Evolutionary conservation across 164 flowering plant species (phyloP).

Genomic region (Piper longum): DNA sequence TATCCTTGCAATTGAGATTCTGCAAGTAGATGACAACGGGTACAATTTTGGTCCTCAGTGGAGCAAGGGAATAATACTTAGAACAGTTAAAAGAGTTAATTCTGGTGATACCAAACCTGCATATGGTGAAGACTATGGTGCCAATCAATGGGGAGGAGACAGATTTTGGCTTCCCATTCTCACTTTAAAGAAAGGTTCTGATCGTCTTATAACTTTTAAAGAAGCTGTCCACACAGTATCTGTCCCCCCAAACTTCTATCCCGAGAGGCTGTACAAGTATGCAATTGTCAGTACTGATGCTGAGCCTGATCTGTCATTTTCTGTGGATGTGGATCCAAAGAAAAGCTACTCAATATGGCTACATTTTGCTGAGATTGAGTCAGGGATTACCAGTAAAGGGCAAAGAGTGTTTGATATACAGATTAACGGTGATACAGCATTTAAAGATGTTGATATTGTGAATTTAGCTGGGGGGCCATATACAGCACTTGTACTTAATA

Average conservation of each 20-base stretch:
- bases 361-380: constrained; percentile 89
- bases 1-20: constrained; percentile 72
- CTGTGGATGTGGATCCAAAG: constrained; percentile 79
- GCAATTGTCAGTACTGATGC: constrained; percentile 60
- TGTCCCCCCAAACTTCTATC: constrained; percentile 71
- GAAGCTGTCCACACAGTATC: constrained; percentile 38
- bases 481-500: constrained; percentile 74
- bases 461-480: constrained; percentile 47
- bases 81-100: constrained; percentile 52
- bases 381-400: constrained; percentile 36
- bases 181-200: constrained; percentile 47
- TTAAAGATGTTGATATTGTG: constrained; percentile 56
- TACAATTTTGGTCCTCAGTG: constrained; percentile 51
- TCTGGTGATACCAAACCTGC: constrained; percentile 46
- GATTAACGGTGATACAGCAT: constrained; percentile 69
- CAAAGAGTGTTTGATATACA: constrained; percentile 72
- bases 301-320: constrained; percentile 49
- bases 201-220: constrained; percentile 25
- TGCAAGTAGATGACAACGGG: constrained; percentile 67
- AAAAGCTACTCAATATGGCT: constrained; percentile 88
- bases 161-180: constrained; percentile 57
- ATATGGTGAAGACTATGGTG: constrained; percentile 67
- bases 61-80: constrained; percentile 53
- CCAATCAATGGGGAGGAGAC: constrained; percentile 87
- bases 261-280: constrained; percentile 58